Evolutionary conservation across 495 filamentous ascomycete species (phyloP).

Genomic region (Penicillium samsonianum): DNA sequence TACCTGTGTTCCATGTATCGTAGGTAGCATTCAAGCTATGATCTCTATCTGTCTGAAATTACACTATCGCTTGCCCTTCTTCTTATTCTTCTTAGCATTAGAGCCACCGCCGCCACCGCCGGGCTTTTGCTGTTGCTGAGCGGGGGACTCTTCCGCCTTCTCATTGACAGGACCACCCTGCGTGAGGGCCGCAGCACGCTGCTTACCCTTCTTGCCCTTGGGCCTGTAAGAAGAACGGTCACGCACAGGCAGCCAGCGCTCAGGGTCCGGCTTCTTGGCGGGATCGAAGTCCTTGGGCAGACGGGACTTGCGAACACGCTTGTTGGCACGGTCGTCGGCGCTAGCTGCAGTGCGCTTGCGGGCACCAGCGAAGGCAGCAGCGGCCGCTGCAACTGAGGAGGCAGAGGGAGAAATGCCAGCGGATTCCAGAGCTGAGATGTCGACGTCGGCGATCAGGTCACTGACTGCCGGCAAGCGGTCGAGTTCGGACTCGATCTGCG

Average conservation of each 20-base stretch:
- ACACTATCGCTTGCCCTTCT: slow-evolving; percentile 68
- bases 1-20: slow-evolving; percentile 4
- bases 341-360: slow-evolving; percentile 61
- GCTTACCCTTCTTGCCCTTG: slow-evolving; percentile 89
- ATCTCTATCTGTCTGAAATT: background rate
- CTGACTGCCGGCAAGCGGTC: slow-evolving; percentile 64
- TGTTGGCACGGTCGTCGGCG: slow-evolving; percentile 53
- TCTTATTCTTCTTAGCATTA: slow-evolving; percentile 68
- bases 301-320: slow-evolving; percentile 64
- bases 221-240: slow-evolving; percentile 87
- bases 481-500: slow-evolving; percentile 59
- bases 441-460: slow-evolving; percentile 64
- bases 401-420: slow-evolving; percentile 72
- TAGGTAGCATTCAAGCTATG: background rate
- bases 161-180: slow-evolving; percentile 80
- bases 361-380: slow-evolving; percentile 42
- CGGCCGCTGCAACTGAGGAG: slow-evolving; percentile 35
- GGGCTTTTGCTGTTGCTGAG: slow-evolving; percentile 41
- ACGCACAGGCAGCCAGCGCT: slow-evolving; percentile 87
- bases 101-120: slow-evolving; percentile 46
- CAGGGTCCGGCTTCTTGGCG: slow-evolving; percentile 77
- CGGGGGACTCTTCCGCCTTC: slow-evolving; percentile 64
- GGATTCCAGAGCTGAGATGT: slow-evolving; percentile 69
- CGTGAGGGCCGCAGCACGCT: slow-evolving; percentile 71
- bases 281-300: slow-evolving; percentile 79